phyloP scores from a whole-genome alignment of 176 grass and related monocot species.

The Areca catechu region DNA sequence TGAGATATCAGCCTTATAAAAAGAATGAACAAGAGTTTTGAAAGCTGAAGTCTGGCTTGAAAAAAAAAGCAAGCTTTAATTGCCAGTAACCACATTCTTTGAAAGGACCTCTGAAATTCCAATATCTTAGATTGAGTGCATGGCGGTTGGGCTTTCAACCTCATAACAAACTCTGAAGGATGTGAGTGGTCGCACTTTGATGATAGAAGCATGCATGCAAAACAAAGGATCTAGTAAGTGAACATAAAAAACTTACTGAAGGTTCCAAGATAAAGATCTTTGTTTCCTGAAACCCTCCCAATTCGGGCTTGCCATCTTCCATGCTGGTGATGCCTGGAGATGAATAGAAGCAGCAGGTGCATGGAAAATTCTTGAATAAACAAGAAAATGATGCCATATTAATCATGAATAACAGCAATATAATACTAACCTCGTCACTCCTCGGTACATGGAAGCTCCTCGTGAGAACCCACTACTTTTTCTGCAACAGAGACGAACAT shows the following conservation, averaged over 20 bases:
- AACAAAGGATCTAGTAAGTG: too few species aligned
- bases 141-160: conserved; percentile 50
- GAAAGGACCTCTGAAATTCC: conserved; percentile 34
- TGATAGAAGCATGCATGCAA: conserved; percentile 28
- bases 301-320: conserved; percentile 79
- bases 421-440: conserved; percentile 45
- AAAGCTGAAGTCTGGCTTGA: conserved; percentile 29
- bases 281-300: conserved; percentile 79
- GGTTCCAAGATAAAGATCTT: conserved; percentile 75
- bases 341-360: not conserved
- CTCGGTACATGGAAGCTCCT: conserved; percentile 63
- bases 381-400: too few species aligned
- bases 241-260: conserved; percentile 36
- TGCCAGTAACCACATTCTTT: conserved; percentile 54
- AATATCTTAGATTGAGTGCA: conserved; percentile 36
- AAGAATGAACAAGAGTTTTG: conserved; percentile 20
- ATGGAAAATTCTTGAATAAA: too few species aligned
- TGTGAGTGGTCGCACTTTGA: conserved; percentile 14
- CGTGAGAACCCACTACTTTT: conserved; percentile 76
- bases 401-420: not conserved
- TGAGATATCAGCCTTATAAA: conserved; percentile 62
- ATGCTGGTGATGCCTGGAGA: conserved; percentile 63
- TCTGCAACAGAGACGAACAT: conserved; percentile 19
- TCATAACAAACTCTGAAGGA: conserved; percentile 1
- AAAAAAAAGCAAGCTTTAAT: conserved; percentile 47